A percentile compares a stretch with the other conserved stretches of the same genome.
Conservation (phyloP, 768 basidiomycete species). For the Trametes punicea region DNA sequence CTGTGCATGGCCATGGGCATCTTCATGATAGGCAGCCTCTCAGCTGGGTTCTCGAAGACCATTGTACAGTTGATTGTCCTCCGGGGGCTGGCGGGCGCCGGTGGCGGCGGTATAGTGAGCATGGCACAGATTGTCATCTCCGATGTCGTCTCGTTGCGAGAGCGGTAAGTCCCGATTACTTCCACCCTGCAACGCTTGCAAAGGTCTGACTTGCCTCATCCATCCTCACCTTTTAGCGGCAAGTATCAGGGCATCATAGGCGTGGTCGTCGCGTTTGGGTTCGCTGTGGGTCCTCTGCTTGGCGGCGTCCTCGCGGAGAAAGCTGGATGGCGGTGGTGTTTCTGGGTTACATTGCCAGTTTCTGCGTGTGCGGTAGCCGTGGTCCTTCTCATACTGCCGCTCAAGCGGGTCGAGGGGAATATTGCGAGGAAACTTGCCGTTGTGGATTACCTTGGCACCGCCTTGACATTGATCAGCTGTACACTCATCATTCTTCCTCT, state of each 20-base stretch:
- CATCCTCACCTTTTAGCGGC: slow-evolving; percentile 38
- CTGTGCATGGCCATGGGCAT: slow-evolving; percentile 56
- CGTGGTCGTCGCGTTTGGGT: slow-evolving; percentile 56
- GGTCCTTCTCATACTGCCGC: slow-evolving; percentile 60
- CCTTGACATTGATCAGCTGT: slow-evolving; percentile 57
- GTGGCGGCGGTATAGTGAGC: slow-evolving; percentile 69
- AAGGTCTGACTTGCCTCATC: not conserved
- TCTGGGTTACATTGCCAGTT: slow-evolving; percentile 68
- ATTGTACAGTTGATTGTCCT: slow-evolving; percentile 69
- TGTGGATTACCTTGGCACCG: slow-evolving; percentile 61
- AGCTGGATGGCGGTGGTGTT: slow-evolving; percentile 73
- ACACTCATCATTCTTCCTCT: slow-evolving; percentile 65
- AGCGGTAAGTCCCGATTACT: slow-evolving; percentile 40
- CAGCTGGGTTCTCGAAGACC: slow-evolving; percentile 61
- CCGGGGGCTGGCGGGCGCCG: slow-evolving; percentile 64
- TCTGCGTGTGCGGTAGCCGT: slow-evolving; percentile 51
- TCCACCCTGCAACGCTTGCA: not conserved
- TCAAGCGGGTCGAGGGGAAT: slow-evolving; percentile 64
- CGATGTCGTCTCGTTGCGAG: slow-evolving; percentile 68
- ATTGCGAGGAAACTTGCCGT: slow-evolving; percentile 62
- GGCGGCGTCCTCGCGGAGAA: slow-evolving; percentile 65
- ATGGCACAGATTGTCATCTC: slow-evolving; percentile 70
- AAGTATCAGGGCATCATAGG: slow-evolving; percentile 79
- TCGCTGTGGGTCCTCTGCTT: slow-evolving; percentile 62
- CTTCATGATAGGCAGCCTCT: slow-evolving; percentile 63